Evolutionary conservation across 2,329 filamentous ascomycete species (phyloP), one percentile per base, ranked within the genome.

Genomic region (Talaromyces funiculosus): DNA sequence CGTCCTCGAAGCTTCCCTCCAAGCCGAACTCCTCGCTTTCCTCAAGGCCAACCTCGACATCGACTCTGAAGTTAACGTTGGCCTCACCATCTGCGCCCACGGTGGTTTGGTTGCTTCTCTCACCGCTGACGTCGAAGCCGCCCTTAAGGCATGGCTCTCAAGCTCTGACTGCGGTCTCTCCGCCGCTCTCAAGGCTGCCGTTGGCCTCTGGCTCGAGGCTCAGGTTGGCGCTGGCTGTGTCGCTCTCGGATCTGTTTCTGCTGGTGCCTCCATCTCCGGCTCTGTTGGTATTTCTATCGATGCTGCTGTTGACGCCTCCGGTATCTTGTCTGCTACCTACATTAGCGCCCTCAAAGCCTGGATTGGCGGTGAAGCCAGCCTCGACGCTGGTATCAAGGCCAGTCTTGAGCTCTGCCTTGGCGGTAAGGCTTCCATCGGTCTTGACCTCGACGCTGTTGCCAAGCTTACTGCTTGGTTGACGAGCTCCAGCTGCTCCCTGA

Each of bases 141-240:
- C 68, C 42, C 67, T 75, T 45, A 64, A 69, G 58, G 66, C 66
- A 22, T 75, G 68, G 69, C 57, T 75, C n/a, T 47, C 58, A 35
- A 59, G 67, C 55, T 43, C 61, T 12, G 63, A 68, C 31, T 73
- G 71, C 65, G 58, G 64, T 42, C 69, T 75, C 16, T 62, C 58
- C 22, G 66, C 64, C 51, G 53, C 62, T n/a, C 66, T 75, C 49
- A 70, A 72, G 67, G 62, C 57, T 47, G 64, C 69, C 1, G 60
- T 75, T 35, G 61, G 69, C 45, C 67, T 69, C 56, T 75, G 73
- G 73, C 63, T 73, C 49, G 64, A 71, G 24, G 72, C 67, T 40
- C 65, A 69, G 54, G 58, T 64, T 42, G 68, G 62, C 33, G 64
- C 61, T 33, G 72, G 68, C 33, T 68, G 72, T 10, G 63, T 72